phyloP scores from a whole-genome alignment of 306 rosid species.

The Vicia sativa region DNA sequence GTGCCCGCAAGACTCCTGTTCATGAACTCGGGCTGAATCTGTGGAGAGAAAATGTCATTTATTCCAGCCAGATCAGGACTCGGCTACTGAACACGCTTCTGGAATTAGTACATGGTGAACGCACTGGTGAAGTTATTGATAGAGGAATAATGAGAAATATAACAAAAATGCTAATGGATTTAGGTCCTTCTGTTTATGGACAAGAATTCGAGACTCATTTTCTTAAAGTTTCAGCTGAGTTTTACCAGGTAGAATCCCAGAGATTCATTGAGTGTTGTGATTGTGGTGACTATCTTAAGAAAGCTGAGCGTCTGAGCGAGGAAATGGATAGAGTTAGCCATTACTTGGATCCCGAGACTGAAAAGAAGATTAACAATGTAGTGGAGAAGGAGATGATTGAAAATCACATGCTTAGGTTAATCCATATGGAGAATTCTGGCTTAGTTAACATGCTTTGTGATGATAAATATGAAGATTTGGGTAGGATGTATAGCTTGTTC shows the following conservation, averaged over 20 bases:
- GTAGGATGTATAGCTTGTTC: slow-evolving; percentile 85
- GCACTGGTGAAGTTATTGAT: slow-evolving; percentile 86
- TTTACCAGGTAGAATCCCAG: slow-evolving; percentile 81
- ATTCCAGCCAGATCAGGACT: slow-evolving; percentile 72
- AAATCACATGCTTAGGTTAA: slow-evolving; percentile 86
- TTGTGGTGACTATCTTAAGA: slow-evolving; percentile 90
- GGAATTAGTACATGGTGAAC: slow-evolving; percentile 72
- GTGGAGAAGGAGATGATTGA: slow-evolving; percentile 94
- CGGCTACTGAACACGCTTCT: slow-evolving; percentile 74
- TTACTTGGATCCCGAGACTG: slow-evolving; percentile 82
- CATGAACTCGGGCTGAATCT: slow-evolving; percentile 92
- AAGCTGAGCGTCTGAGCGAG: slow-evolving; percentile 93
- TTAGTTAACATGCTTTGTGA: slow-evolving; percentile 84
- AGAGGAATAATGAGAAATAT: slow-evolving; percentile 84
- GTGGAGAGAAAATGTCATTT: slow-evolving; percentile 86
- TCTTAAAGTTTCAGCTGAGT: slow-evolving; percentile 82
- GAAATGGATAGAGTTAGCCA: slow-evolving; percentile 91
- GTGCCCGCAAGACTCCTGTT: slow-evolving; percentile 86
- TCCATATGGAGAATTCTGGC: slow-evolving; percentile 93
- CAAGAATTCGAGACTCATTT: slow-evolving; percentile 83
- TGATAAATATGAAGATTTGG: slow-evolving; percentile 85
- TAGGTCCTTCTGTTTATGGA: slow-evolving; percentile 85
- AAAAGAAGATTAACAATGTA: slow-evolving; percentile 77
- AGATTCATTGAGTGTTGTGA: slow-evolving; percentile 84
- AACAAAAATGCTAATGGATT: slow-evolving; percentile 85